phyloP scores from a whole-genome alignment of 306 rosid genomes.

The Argentina anserina region DNA sequence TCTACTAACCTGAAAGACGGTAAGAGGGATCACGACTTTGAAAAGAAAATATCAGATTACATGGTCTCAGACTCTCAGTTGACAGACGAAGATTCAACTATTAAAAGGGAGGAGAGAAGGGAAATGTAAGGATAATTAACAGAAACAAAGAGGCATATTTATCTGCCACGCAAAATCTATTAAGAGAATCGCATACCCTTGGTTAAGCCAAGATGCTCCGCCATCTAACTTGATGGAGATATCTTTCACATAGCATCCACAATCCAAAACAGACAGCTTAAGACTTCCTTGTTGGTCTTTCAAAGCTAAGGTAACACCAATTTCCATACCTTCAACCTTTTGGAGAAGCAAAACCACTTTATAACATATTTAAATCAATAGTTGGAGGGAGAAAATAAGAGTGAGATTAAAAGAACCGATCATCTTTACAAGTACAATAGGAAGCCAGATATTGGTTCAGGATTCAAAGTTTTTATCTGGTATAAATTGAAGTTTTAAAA shows the following conservation, averaged over 20 bases:
- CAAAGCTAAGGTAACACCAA: constrained; percentile 55
- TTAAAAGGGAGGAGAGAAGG: background rate
- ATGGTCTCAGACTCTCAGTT: constrained; percentile 1
- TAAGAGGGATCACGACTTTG: background rate
- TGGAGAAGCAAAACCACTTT: constrained; percentile 30
- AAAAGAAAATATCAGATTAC: background rate
- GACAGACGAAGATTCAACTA: background rate
- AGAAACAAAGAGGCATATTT: background rate
- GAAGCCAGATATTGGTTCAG: background rate
- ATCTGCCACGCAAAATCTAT: constrained; percentile 17
- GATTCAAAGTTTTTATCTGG: background rate
- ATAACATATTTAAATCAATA: constrained; percentile 15
- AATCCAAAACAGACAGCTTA: constrained; percentile 53
- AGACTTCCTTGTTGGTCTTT: constrained; percentile 62
- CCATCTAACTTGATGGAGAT: constrained; percentile 68
- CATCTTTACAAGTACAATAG: background rate
- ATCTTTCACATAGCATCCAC: constrained; percentile 57
- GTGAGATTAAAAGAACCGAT: background rate
- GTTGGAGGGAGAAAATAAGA: background rate
- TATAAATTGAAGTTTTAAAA: background rate
- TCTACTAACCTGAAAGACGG: constrained; percentile 54
- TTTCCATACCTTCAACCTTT: constrained; percentile 70
- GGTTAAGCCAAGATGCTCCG: constrained; percentile 91
- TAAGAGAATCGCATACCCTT: constrained; percentile 54
- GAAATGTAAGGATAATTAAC: background rate